Conservation (phyloP, 495 filamentous ascomycete species). For the Penicillium steckii region DNA sequence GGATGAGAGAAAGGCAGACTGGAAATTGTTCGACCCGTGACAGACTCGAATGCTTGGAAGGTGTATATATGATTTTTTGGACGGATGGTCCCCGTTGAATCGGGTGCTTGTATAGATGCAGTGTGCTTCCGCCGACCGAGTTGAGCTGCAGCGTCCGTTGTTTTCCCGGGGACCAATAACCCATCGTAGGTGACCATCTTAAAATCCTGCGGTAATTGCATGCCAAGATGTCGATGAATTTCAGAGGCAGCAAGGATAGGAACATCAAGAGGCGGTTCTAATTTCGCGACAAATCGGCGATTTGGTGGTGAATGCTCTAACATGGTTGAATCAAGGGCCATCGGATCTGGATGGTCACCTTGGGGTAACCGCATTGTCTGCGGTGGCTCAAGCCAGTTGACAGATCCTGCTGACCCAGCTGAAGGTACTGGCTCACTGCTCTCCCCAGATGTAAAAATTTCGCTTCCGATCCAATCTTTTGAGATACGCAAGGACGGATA, state of each 20-base stretch:
- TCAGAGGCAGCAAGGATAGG: conserved; percentile 64
- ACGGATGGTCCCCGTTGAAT: conserved; percentile 36
- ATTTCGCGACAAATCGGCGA: conserved; percentile 76
- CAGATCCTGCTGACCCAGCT: conserved; percentile 19
- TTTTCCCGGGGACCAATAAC: conserved; percentile 56
- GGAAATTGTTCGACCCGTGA: conserved; percentile 64
- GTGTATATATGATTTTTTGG: conserved; percentile 62
- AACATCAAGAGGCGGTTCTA: conserved; percentile 81
- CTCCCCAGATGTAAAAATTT: conserved; percentile 30
- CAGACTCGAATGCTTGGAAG: conserved; percentile 67
- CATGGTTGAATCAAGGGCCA: conserved; percentile 46
- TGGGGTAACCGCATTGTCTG: conserved; percentile 43
- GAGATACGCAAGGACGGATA: conserved; percentile 49
- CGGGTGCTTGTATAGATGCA: conserved; percentile 33
- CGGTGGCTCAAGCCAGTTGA: conserved; percentile 53
- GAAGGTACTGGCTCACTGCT: conserved; percentile 22
- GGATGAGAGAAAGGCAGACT: conserved; percentile 85
- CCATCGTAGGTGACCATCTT: conserved; percentile 63
- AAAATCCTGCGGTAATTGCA: conserved; percentile 52
- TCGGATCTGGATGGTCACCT: conserved; percentile 39
- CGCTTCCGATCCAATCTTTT: conserved; percentile 42
- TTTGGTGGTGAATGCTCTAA: conserved; percentile 56
- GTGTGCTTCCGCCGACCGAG: conserved; percentile 31
- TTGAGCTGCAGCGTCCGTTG: conserved; percentile 24
- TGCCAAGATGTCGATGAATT: conserved; percentile 64